These are phyloP conservation scores for Ogataea naganishii DNA, from an alignment of 805 yeast species.

Conservation along the genomic window DNA sequence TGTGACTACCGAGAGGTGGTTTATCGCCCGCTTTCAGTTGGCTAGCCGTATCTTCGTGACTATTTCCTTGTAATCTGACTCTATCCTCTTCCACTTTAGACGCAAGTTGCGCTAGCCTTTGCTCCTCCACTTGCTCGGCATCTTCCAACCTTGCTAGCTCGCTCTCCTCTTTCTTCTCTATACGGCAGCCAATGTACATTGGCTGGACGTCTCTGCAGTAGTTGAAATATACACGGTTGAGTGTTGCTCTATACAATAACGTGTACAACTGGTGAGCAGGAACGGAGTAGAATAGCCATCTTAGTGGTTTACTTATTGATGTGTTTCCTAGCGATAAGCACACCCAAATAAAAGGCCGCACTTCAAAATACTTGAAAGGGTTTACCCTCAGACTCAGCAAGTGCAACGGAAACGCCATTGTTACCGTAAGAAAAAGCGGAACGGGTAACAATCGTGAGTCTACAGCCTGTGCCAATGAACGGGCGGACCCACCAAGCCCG, in stretches of 20 bases:
- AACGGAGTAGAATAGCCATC: constrained; percentile 5
- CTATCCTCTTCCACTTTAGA: no score
- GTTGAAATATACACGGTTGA: constrained; percentile 27
- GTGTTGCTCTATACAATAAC: constrained; percentile 11
- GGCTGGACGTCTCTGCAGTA: constrained; percentile 25
- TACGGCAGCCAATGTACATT: no score
- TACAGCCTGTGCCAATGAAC: constrained; percentile 10
- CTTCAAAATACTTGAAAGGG: constrained; percentile 4
- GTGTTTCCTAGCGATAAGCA: constrained; percentile 4
- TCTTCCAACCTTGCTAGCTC: constrained; percentile 23
- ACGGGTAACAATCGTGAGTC: constrained; percentile 12
- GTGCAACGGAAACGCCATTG: constrained; percentile 23
- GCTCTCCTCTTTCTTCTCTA: constrained; percentile 21
- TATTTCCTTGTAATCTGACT: no score
- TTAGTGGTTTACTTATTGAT: constrained; percentile 6
- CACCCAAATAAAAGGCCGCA: constrained; percentile 7
- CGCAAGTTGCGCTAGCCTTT: no score
- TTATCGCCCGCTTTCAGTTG: no score
- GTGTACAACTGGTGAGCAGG: constrained; percentile 10
- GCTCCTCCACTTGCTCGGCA: no score
- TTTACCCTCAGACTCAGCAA: constrained; percentile 15
- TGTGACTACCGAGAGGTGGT: neutral
- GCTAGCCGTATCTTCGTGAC: no score
- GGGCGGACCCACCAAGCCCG: constrained; percentile 10
- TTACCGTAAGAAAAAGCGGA: constrained; percentile 12